Evolutionary conservation across 257 asterid genomes (phyloP).

Genomic region (Nyctanthes arbortristis): DNA sequence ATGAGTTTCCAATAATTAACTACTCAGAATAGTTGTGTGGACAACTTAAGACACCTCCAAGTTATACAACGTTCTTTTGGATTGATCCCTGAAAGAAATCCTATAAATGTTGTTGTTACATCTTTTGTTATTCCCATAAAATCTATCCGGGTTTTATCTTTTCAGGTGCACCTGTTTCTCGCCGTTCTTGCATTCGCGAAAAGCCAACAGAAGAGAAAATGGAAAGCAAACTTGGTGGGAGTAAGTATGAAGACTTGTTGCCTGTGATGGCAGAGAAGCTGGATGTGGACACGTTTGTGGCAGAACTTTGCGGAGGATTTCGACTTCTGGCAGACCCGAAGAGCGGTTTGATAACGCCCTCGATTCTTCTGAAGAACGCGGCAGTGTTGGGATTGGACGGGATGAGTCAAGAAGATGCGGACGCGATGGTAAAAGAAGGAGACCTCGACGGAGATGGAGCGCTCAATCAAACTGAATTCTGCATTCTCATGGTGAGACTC

Average conservation of each 20-base stretch:
- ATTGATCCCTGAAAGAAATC: not conserved
- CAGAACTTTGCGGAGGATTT: conserved; percentile 54
- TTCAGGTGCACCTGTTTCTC: not conserved
- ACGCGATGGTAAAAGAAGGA: conserved; percentile 71
- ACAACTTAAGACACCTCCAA: not conserved
- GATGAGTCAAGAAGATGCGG: conserved; percentile 62
- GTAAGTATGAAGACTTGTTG: conserved; percentile 55
- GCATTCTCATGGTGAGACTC: conserved; percentile 81
- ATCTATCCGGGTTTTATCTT: not conserved
- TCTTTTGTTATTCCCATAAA: not conserved
- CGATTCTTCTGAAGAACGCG: conserved; percentile 52
- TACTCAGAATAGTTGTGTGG: not conserved
- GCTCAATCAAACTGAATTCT: conserved; percentile 62
- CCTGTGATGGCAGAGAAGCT: conserved; percentile 83
- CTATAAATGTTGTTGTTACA: not conserved
- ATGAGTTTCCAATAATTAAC: not conserved
- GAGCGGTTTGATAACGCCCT: conserved; percentile 54
- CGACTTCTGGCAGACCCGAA: conserved; percentile 54
- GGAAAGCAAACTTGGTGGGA: conserved; percentile 20
- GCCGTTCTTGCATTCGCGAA: too few relatives aligned
- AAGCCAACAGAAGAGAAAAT: conserved; percentile 4
- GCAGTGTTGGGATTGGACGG: conserved; percentile 56
- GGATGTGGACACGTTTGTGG: conserved; percentile 55
- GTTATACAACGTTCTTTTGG: not conserved
- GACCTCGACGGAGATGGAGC: conserved; percentile 79